phyloP scores from a whole-genome alignment of 1,284 basidiomycete genomes.

The Trichosporon faecale region DNA sequence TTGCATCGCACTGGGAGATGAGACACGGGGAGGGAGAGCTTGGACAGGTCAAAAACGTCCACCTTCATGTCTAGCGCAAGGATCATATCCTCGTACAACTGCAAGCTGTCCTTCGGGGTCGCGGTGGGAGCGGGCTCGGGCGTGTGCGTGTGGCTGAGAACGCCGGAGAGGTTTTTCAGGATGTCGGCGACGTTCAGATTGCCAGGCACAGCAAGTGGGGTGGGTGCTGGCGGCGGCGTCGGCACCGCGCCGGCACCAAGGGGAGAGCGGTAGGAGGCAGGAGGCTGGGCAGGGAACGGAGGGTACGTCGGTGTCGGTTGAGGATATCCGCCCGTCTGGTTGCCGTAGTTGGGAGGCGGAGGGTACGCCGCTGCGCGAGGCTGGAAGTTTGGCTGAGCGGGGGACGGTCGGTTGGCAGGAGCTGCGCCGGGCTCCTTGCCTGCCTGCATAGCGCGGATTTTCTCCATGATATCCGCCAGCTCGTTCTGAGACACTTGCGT shows the following conservation, averaged over 20 bases:
- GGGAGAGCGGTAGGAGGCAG: slow-evolving; percentile 22
- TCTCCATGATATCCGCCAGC: slow-evolving; percentile 43
- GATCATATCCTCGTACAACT: slow-evolving; percentile 69
- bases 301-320: slow-evolving; percentile 12
- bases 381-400: slow-evolving; percentile 37
- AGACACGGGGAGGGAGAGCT: slow-evolving; percentile 66
- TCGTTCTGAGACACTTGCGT: slow-evolving; percentile 39
- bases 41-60: slow-evolving; percentile 67
- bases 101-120: slow-evolving; percentile 53
- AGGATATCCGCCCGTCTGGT: not conserved
- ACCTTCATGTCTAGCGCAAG: slow-evolving; percentile 67
- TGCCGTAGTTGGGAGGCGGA: slow-evolving; percentile 14
- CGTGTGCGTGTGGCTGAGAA: slow-evolving; percentile 55
- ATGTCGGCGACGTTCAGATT: slow-evolving; percentile 41
- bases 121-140: slow-evolving; percentile 53
- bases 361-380: slow-evolving; percentile 35
- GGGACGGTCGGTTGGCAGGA: slow-evolving; percentile 31
- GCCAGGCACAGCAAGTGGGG: not conserved
- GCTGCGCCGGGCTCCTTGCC: slow-evolving; percentile 47
- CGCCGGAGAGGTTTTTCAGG: slow-evolving; percentile 41
- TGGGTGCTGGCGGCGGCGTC: slow-evolving; percentile 22
- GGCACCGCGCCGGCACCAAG: slow-evolving; percentile 28
- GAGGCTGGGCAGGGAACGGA: not conserved
- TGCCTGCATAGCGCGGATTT: slow-evolving; percentile 37
- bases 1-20: slow-evolving; percentile 80